phyloP scores from a whole-genome alignment of 2,329 filamentous ascomycete genomes.

The Ophiocordyceps sinensis region DNA sequence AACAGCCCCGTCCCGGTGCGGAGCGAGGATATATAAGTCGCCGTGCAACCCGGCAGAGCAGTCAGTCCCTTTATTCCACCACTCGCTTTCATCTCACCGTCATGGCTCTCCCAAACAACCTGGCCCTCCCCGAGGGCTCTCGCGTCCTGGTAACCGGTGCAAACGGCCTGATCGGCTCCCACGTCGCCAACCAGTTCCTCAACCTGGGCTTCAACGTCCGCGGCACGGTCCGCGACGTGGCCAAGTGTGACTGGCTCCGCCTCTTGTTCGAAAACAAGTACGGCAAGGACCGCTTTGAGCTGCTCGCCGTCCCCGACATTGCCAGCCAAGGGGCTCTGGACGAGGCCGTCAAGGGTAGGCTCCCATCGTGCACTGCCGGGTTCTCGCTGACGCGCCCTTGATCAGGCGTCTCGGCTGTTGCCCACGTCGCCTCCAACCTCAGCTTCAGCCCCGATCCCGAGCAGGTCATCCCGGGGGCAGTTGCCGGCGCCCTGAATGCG shows the following conservation, averaged over 20 bases:
- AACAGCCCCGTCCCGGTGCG: neutral
- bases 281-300: slow-evolving; percentile 18
- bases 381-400: neutral
- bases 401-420: neutral
- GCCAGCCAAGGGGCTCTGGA: neutral
- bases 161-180: slow-evolving; percentile 28
- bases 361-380: too few relatives aligned
- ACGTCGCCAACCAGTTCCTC: slow-evolving; percentile 25
- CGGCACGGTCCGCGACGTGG: slow-evolving; percentile 22
- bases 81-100: neutral
- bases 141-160: slow-evolving; percentile 29
- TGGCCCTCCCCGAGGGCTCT: slow-evolving; percentile 3
- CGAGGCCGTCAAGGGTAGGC: neutral
- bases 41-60: too few relatives aligned
- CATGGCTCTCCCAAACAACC: too few relatives aligned
- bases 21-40: neutral
- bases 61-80: too few relatives aligned
- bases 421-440: neutral
- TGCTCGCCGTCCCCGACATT: slow-evolving; percentile 20
- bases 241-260: slow-evolving; percentile 18
- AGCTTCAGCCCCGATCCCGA: slow-evolving; percentile 15
- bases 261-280: slow-evolving; percentile 16
- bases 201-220: slow-evolving; percentile 25
- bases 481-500: slow-evolving; percentile 13
- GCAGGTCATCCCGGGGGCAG: slow-evolving; percentile 1